These are phyloP conservation scores for Psophocarpus tetragonolobus DNA, from an alignment of 306 rosid species.

Conservation along the genomic window DNA sequence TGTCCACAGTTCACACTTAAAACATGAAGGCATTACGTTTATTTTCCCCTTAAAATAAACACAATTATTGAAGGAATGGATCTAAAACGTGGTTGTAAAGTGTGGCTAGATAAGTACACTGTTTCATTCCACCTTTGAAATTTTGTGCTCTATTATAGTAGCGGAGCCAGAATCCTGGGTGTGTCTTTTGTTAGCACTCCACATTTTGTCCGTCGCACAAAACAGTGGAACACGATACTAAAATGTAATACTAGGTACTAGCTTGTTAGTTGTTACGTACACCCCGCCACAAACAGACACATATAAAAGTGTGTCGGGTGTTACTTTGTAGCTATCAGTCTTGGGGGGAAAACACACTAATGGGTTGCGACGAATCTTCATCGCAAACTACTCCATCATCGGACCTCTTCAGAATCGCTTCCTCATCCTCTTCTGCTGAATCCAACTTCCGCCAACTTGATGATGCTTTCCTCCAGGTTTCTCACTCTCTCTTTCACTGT, in stretches of 20 bases:
- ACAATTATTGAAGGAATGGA: not conserved
- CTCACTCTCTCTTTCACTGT: not conserved
- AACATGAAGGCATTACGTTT: not conserved
- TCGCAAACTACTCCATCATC: conserved; percentile 23
- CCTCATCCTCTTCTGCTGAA: conserved; percentile 31
- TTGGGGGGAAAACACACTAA: conserved; percentile 23
- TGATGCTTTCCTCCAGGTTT: conserved; percentile 63
- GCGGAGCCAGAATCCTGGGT: conserved; percentile 29
- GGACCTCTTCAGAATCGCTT: conserved; percentile 3
- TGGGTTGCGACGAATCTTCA: conserved; percentile 41
- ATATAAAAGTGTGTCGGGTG: not conserved
- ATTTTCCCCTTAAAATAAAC: not conserved
- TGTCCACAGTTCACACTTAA: not conserved
- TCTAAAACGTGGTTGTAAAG: not conserved
- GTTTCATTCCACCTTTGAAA: not conserved
- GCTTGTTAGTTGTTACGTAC: not conserved
- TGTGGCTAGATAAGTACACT: not conserved
- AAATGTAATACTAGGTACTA: not conserved
- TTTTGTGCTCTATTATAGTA: not conserved
- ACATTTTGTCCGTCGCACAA: not conserved
- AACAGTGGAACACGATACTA: not conserved
- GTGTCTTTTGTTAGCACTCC: conserved; percentile 40
- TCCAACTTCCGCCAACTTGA: conserved; percentile 59
- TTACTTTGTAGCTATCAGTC: not conserved
- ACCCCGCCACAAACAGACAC: too few species aligned